phyloP scores from a whole-genome alignment of 768 basidiomycete genomes.

The Podaxis carcinomalis region DNA sequence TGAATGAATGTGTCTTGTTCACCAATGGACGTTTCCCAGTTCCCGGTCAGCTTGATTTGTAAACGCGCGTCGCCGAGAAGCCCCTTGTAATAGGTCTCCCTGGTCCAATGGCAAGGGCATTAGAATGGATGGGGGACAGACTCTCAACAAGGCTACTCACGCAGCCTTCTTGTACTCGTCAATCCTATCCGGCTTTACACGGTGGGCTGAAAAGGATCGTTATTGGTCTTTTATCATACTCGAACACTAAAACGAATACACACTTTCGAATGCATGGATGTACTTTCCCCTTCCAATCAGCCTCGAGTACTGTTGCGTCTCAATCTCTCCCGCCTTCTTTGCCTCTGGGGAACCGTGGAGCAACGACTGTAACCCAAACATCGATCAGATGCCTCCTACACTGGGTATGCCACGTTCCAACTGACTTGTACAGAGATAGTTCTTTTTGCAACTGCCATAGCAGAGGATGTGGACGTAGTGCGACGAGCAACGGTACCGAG shows the following conservation, averaged over 20 bases:
- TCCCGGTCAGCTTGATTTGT: conserved; percentile 86
- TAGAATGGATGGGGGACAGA: background rate
- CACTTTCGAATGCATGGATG: conserved; percentile 86
- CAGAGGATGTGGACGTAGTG: conserved; percentile 18
- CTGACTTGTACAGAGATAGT: conserved; percentile 63
- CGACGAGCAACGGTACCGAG: conserved; percentile 27
- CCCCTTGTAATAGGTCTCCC: conserved; percentile 80
- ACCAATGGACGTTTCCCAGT: conserved; percentile 90
- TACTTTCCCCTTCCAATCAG: conserved; percentile 93
- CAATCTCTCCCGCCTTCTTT: conserved; percentile 73
- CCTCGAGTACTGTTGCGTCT: conserved; percentile 78
- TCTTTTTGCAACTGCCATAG: conserved; percentile 31
- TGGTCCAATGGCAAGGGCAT: conserved; percentile 23
- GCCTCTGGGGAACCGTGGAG: conserved; percentile 94
- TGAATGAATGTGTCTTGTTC: conserved; percentile 79
- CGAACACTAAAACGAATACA: conserved; percentile 20
- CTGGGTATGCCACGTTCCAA: conserved; percentile 1
- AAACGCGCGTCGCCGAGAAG: conserved; percentile 70
- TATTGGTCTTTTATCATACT: background rate
- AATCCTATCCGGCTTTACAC: conserved; percentile 74
- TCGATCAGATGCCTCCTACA: conserved; percentile 16
- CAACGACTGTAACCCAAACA: conserved; percentile 52
- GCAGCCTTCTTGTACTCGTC: conserved; percentile 88
- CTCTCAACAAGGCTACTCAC: conserved; percentile 37
- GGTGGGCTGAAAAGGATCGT: conserved; percentile 57